Percentiles rank a stretch among this genome's conserved stretches.
These are phyloP conservation scores for Globisporangium yorkense DNA, from an alignment of 352 stramenopile species.

Conservation along the genomic window DNA sequence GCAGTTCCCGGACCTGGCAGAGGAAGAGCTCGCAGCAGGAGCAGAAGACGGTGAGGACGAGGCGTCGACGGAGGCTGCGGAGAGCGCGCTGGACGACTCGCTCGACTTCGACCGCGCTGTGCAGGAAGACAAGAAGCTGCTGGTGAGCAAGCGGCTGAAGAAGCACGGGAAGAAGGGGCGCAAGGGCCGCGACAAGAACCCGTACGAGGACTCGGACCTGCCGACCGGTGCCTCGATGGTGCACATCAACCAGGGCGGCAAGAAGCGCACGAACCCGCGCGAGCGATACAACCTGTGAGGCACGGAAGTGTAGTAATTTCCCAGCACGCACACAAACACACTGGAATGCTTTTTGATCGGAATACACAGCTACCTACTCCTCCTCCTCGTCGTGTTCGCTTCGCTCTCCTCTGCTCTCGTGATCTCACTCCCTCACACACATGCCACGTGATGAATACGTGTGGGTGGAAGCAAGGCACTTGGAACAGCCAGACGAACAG, in stretches of 20 bases:
- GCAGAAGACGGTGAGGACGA: constrained; percentile 13
- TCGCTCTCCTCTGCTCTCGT: not conserved
- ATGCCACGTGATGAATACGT: no score
- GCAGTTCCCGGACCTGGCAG: constrained; percentile 49
- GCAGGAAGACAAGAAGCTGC: constrained; percentile 53
- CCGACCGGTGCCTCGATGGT: constrained; percentile 36
- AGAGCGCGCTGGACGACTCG: constrained; percentile 23
- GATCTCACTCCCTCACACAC: not conserved
- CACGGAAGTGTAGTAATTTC: not conserved
- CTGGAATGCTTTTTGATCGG: no score
- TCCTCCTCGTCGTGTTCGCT: not conserved
- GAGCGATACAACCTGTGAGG: constrained; percentile 26
- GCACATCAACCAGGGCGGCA: constrained; percentile 68
- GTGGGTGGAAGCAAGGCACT: no score
- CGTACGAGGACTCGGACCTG: constrained; percentile 90
- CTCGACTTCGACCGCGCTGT: constrained; percentile 67
- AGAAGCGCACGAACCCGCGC: constrained; percentile 64
- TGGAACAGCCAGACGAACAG: no score
- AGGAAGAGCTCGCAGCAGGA: constrained; percentile 12
- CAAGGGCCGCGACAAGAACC: constrained; percentile 96
- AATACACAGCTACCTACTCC: not conserved
- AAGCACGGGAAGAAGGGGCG: constrained; percentile 95
- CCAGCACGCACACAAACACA: no score
- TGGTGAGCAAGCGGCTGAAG: constrained; percentile 80
- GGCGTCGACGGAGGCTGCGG: constrained; percentile 10